Conservation (phyloP, 2,329 filamentous ascomycete species). For the Xylaria polymorpha region DNA sequence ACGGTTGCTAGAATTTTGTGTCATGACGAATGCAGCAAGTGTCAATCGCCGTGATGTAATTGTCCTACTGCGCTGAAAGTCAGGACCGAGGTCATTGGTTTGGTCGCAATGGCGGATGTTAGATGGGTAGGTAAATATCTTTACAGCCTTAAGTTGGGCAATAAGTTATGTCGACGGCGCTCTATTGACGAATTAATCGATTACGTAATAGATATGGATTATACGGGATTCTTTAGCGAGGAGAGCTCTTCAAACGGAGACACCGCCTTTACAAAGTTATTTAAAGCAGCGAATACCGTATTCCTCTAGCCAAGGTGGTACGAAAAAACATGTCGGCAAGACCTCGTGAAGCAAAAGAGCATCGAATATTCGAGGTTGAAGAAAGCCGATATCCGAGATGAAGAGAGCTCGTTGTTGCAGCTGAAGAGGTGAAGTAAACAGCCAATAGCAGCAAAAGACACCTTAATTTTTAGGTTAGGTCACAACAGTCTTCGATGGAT, state of each 20-base stretch:
- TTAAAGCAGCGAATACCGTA: neutral
- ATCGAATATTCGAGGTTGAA: neutral
- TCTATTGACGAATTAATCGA: constrained; percentile 7
- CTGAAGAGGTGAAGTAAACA: neutral
- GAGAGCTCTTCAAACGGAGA: neutral
- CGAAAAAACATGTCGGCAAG: neutral
- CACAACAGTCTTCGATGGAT: no score
- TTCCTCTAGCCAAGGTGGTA: neutral
- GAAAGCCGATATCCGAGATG: neutral
- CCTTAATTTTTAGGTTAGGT: no score
- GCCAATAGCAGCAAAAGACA: neutral
- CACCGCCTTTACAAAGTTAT: neutral
- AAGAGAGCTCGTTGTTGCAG: neutral
- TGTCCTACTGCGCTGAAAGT: constrained; percentile 5
- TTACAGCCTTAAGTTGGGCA: neutral
- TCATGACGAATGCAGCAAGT: constrained; percentile 32
- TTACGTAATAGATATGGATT: constrained; percentile 19
- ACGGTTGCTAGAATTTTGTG: constrained; percentile 28
- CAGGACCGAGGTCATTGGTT: constrained; percentile 1
- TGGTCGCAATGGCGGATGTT: constrained; percentile 16
- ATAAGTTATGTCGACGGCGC: neutral
- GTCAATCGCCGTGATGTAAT: constrained; percentile 9
- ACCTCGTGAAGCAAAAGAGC: neutral
- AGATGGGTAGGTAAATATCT: neutral
- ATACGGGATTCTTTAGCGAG: neutral